Percentiles rank a stretch among this genome's conserved stretches.
Evolutionary conservation across 202 grass and related monocot genomes (phyloP).

Genomic region (Elaeis oleifera): DNA sequence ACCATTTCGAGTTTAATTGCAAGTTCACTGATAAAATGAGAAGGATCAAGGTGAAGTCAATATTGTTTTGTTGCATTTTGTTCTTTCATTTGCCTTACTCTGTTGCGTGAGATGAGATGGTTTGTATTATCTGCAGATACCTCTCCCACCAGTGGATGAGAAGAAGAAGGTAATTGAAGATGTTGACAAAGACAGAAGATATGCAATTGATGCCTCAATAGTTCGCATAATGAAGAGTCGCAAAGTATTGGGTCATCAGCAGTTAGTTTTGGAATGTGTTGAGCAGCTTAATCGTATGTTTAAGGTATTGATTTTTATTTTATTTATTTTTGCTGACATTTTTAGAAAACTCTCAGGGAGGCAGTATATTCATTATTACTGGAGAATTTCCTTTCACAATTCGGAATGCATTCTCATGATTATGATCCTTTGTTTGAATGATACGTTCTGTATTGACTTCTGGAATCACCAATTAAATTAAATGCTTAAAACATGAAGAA

Average conservation of each 20-base stretch:
- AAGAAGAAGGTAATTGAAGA: slow-evolving; percentile 99
- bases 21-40: slow-evolving; percentile 96
- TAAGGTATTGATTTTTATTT: slow-evolving; percentile 45
- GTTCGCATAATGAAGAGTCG: slow-evolving; percentile 98
- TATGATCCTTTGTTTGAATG: no score
- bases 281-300: slow-evolving; percentile 98
- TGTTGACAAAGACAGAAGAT: slow-evolving; percentile 95
- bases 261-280: slow-evolving; percentile 82
- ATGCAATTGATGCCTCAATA: slow-evolving; percentile 93
- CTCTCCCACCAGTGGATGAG: slow-evolving; percentile 91
- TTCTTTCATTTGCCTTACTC: neutral
- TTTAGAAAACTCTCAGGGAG: no score
- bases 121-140: slow-evolving; percentile 44
- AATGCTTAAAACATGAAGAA: no score
- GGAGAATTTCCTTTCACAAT: no score
- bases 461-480: no score
- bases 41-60: slow-evolving; percentile 67
- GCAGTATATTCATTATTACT: no score
- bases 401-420: no score
- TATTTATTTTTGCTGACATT: no score
- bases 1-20: slow-evolving; percentile 82
- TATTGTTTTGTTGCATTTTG: neutral
- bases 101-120: neutral
- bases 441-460: no score
- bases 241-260: slow-evolving; percentile 82